Evolutionary conservation across 257 asterid species (phyloP).

Genomic region (Petunia axillaris): DNA sequence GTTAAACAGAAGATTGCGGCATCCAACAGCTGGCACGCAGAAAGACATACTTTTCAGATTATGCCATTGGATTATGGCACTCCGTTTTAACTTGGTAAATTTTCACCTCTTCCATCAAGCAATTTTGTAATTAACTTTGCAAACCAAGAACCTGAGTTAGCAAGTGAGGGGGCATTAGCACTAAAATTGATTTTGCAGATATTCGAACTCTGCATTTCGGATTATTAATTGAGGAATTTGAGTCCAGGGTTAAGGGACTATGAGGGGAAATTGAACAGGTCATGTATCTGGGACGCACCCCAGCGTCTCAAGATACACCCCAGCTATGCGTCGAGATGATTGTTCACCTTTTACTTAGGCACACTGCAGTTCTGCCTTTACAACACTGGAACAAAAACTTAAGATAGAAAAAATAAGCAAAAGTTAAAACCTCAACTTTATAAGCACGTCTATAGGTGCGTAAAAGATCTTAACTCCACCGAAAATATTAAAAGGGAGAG

Average conservation of each 20-base stretch:
- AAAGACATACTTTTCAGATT: conserved; percentile 5
- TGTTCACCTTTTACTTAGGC: background rate
- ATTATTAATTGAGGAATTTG: conserved; percentile 10
- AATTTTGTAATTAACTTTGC: conserved; percentile 3
- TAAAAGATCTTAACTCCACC: background rate
- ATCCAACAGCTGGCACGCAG: conserved; percentile 23
- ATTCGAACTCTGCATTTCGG: conserved; percentile 3
- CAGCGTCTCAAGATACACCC: background rate
- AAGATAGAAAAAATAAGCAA: background rate
- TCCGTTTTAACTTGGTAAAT: background rate
- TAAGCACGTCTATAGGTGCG: background rate
- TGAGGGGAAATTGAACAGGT: conserved; percentile 17
- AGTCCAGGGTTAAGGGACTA: background rate
- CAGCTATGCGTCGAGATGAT: conserved; percentile 9
- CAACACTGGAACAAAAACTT: background rate
- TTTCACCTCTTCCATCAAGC: conserved; percentile 20
- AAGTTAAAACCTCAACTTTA: background rate
- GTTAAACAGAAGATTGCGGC: conserved; percentile 2
- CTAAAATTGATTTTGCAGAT: conserved; percentile 14
- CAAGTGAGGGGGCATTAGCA: background rate
- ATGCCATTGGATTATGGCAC: conserved; percentile 10
- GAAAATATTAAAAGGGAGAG: background rate
- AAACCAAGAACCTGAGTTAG: conserved; percentile 6
- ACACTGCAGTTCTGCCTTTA: background rate
- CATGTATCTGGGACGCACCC: background rate